phyloP scores from a whole-genome alignment of 2,329 filamentous ascomycete genomes.

The Aspergillus ochraceoroseus region DNA sequence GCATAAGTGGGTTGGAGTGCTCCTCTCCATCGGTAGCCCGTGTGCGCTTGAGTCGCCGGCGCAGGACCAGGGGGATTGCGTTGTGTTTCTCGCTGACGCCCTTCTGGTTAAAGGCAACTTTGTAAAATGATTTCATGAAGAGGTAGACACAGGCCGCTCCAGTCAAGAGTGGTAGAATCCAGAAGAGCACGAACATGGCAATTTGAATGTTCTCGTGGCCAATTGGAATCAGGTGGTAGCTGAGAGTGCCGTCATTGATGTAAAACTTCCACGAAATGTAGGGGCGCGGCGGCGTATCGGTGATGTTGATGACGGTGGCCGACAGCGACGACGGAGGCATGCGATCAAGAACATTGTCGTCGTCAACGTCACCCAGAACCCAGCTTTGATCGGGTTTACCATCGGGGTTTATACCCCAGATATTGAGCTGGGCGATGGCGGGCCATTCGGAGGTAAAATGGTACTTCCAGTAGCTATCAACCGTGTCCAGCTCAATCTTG shows the following conservation, averaged over 20 bases:
- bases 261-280: conserved; percentile 52
- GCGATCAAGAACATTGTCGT: conserved; percentile 56
- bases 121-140: conserved; percentile 59
- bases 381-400: conserved; percentile 43
- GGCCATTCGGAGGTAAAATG: conserved; percentile 63
- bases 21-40: conserved; percentile 13
- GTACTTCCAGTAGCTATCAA: conserved; percentile 52
- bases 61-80: conserved; percentile 7
- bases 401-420: conserved; percentile 48
- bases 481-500: conserved; percentile 45
- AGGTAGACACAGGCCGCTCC: conserved; percentile 49
- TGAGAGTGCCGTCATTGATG: conserved; percentile 52
- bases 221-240: conserved; percentile 50
- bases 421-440: conserved; percentile 55
- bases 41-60: neutral
- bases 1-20: conserved; percentile 34
- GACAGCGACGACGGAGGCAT: conserved; percentile 55
- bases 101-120: conserved; percentile 57
- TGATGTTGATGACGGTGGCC: conserved; percentile 56
- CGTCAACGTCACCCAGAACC: conserved; percentile 59
- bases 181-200: conserved; percentile 51
- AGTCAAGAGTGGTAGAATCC: conserved; percentile 49
- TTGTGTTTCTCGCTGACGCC: conserved; percentile 46
- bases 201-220: conserved; percentile 54
- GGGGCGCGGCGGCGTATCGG: conserved; percentile 49